Conservation (phyloP, 768 basidiomycete species). For the Fomitopsis serialis region DNA sequence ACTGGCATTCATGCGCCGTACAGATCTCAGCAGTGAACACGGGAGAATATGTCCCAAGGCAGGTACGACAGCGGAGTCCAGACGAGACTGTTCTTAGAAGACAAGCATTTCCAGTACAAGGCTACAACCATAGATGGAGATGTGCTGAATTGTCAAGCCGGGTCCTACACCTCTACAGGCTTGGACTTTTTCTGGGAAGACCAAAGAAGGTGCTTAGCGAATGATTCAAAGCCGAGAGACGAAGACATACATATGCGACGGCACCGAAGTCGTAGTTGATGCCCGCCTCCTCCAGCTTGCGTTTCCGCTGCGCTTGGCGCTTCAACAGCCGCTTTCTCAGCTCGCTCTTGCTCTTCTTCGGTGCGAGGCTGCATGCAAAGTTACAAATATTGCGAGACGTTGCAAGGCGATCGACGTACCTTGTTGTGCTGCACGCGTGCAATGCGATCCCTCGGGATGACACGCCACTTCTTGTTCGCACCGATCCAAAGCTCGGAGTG, state of each 20-base stretch:
- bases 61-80: no score
- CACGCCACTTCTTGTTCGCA: constrained; percentile 89
- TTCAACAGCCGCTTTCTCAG: constrained; percentile 65
- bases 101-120: no score
- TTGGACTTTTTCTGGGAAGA: constrained; percentile 31
- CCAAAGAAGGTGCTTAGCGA: not conserved
- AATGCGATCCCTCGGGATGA: constrained; percentile 68
- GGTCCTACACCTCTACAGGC: constrained; percentile 18
- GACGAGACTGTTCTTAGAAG: no score
- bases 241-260: constrained; percentile 72
- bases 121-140: no score
- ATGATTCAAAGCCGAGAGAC: not conserved
- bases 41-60: no score
- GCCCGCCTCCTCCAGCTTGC: constrained; percentile 72
- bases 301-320: constrained; percentile 72
- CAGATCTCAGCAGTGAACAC: no score
- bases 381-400: no score
- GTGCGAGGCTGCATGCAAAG: constrained; percentile 56
- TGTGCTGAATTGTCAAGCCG: no score
- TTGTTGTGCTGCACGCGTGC: constrained; percentile 77
- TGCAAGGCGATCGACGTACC: constrained; percentile 34
- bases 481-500: constrained; percentile 96
- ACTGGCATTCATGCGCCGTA: no score
- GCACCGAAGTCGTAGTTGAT: constrained; percentile 83
- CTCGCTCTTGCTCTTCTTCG: constrained; percentile 57